Base-by-base conservation (phyloP, 768 basidiomycete genomes). In the Mycena maculata region DNA sequence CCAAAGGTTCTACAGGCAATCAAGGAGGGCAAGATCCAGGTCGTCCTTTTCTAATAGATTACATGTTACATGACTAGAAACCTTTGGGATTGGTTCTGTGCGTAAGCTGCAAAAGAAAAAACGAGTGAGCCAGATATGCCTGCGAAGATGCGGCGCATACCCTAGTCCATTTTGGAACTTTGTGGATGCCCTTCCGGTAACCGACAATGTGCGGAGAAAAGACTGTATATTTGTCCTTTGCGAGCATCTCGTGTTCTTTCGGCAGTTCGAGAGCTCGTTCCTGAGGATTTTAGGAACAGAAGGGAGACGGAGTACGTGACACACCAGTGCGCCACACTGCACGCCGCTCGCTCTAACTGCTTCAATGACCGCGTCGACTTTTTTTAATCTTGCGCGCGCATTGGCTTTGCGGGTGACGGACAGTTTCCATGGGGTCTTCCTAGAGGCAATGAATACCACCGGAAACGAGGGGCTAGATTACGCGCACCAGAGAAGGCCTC, bases 91-190 rank as follows among this genome's bases (percentile, higher is more conserved):
- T 98, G 42, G 89, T 89, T 73, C 96, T 83, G 5, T 92, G 84
- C 33, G 96, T 96, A 67, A 96, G 77, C 96, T 96, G 74, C 25
- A 63, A 52, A 60, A 30, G 48, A 5, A 36, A 63, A 52, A 60
- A 30, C 50, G 7, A 36, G 30, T 47, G 31, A 65, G 69, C 22
- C 68, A 49, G 68, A 42, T 18, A 25, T 13, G 18, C 49, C 15
- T 31, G 25, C 16, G 20, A 48, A n/a, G 23, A 56, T 12, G 61
- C 13, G 31, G 33, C 28, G 81, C 92, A 65, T 71, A 96, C 96
- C 79, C 94, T 86, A 54, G 96, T 98, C 89, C 92, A 98, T 76
- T 98, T 97, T n/a, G 96, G 96, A 28, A 97, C 93, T 75, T 96
- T 96, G 81, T 99, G 96, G 53, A 98, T 95, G 27, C 94, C 93